These are phyloP conservation scores for Ophiorrhiza pumila DNA, from an alignment of 257 asterid species.

Conservation along the genomic window DNA sequence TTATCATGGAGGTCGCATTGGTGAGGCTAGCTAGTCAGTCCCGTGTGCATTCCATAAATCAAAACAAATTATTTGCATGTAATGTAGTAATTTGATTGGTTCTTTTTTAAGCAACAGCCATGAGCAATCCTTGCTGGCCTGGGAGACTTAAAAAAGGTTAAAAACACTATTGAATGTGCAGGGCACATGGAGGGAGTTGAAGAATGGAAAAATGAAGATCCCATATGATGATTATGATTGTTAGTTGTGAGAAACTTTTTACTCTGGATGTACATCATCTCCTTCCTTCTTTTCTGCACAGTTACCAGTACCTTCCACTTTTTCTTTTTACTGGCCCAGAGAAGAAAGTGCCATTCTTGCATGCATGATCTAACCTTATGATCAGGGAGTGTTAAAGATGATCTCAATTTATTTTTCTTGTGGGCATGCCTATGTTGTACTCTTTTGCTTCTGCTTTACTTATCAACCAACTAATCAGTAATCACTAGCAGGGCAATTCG, in stretches of 20 bases:
- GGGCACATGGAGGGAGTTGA: conserved; percentile 16
- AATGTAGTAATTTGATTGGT: neutral
- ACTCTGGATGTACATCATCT: too few species aligned
- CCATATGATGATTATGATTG: neutral
- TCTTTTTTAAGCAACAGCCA: neutral
- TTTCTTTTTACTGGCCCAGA: neutral
- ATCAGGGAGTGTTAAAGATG: neutral
- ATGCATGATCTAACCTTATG: conserved; percentile 9
- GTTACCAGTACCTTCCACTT: neutral
- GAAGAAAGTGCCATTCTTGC: conserved; percentile 5
- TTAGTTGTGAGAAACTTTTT: too few species aligned
- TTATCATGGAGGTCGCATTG: too few species aligned
- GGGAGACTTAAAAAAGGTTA: too few species aligned
- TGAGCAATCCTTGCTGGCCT: neutral
- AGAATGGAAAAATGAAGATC: neutral
- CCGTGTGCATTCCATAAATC: neutral
- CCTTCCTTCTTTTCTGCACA: neutral
- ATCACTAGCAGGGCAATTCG: too few species aligned
- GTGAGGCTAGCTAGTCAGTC: too few species aligned
- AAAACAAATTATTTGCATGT: neutral
- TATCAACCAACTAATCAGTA: neutral
- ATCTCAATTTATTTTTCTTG: neutral
- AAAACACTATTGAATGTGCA: neutral
- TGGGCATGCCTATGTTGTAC: too few species aligned
- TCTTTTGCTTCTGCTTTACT: neutral